phyloP scores from a whole-genome alignment of 768 basidiomycete species.

The Amyloporia xantha region DNA sequence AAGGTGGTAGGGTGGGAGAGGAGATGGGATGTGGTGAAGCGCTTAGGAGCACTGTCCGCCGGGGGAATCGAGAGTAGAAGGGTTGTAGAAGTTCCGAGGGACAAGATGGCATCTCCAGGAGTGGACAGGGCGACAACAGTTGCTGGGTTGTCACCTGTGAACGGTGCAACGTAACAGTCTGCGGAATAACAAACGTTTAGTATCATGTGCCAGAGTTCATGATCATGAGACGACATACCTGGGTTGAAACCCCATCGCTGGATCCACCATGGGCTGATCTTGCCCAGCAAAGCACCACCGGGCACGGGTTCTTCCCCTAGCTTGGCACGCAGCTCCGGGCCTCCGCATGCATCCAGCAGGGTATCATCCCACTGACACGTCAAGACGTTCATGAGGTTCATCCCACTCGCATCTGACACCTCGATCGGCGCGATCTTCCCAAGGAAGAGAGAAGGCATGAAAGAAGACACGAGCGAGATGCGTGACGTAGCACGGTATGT shows the following conservation, averaged over 20 bases:
- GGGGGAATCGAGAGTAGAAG: slow-evolving; percentile 74
- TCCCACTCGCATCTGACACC: slow-evolving; percentile 84
- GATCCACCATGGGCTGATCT: slow-evolving; percentile 63
- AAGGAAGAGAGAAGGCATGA: slow-evolving; percentile 77
- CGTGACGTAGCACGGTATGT: slow-evolving; percentile 54
- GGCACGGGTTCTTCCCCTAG: slow-evolving; percentile 72
- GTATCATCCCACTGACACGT: slow-evolving; percentile 67
- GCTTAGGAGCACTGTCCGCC: slow-evolving; percentile 51
- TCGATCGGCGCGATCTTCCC: slow-evolving; percentile 76
- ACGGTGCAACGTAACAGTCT: slow-evolving; percentile 78
- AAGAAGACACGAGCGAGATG: slow-evolving; percentile 79
- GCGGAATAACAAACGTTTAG: too few species aligned
- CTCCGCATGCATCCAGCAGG: slow-evolving; percentile 63
- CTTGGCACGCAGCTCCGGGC: slow-evolving; percentile 57
- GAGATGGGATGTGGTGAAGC: slow-evolving; percentile 70
- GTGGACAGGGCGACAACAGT: slow-evolving; percentile 69
- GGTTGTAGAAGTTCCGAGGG: slow-evolving; percentile 85
- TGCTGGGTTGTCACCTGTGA: slow-evolving; percentile 88
- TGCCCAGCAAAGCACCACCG: slow-evolving; percentile 63
- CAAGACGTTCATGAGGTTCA: slow-evolving; percentile 81
- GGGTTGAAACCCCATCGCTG: slow-evolving; percentile 68
- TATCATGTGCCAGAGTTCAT: too few species aligned
- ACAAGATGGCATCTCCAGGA: slow-evolving; percentile 78
- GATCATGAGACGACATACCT: slow-evolving; percentile 32
- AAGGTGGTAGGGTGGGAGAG: slow-evolving; percentile 61